Evolutionary conservation across 139 green algal species (phyloP).

Genomic region (Axilococcus clingmanii): DNA sequence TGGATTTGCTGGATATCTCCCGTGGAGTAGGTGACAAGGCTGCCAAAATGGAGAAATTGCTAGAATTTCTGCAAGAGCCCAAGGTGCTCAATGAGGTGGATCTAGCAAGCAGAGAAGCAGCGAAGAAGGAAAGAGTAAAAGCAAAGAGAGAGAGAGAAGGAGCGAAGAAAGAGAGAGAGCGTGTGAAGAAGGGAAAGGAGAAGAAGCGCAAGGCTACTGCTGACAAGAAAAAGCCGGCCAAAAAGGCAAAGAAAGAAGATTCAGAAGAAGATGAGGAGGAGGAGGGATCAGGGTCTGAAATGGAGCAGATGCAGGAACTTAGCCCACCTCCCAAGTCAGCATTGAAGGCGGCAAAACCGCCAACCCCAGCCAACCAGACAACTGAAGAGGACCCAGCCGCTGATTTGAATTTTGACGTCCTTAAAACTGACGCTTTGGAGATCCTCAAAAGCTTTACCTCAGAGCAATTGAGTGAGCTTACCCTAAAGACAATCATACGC

Average conservation of each 20-base stretch:
- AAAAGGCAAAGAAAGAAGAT: constrained; percentile 7
- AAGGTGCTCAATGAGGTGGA: constrained; percentile 41
- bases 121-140: constrained; percentile 46
- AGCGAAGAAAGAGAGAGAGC: constrained; percentile 16
- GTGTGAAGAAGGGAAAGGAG: constrained; percentile 6
- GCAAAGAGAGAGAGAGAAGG: constrained; percentile 37
- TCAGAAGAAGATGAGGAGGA: not conserved
- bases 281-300: too few species aligned
- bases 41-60: constrained; percentile 40
- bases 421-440: constrained; percentile 1
- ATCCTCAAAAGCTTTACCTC: not conserved
- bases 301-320: not conserved
- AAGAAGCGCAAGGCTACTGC: constrained; percentile 15
- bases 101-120: constrained; percentile 38
- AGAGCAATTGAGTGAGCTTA: constrained; percentile 5
- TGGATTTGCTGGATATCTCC: constrained; percentile 56
- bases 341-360: not conserved
- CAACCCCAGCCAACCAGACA: not conserved
- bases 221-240: constrained; percentile 15
- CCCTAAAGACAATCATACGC: constrained; percentile 4
- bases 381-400: not conserved
- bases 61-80: constrained; percentile 54
- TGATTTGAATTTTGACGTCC: constrained; percentile 1
- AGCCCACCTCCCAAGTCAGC: not conserved
- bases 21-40: constrained; percentile 39